A percentile compares a stretch with the other conserved stretches of the same genome.
Conservation (phyloP, 306 rosid species). For the Vigna hirtella region DNA sequence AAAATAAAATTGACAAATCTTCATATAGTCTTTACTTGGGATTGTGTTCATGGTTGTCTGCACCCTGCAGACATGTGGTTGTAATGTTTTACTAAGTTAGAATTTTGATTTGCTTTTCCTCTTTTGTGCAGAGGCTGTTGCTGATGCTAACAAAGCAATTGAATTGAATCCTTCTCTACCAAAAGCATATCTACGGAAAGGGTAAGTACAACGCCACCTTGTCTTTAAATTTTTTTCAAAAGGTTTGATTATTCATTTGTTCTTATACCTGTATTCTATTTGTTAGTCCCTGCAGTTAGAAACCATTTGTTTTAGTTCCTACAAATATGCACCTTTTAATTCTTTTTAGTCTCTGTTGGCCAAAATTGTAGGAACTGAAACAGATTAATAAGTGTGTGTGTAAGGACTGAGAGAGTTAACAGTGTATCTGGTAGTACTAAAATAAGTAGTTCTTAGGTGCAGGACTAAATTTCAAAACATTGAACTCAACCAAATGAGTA, state of each 20-base stretch:
- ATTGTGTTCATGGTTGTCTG: not conserved
- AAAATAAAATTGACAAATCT: not conserved
- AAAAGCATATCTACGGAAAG: conserved; percentile 87
- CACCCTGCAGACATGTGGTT: not conserved
- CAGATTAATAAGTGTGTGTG: not conserved
- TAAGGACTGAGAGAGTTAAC: not conserved
- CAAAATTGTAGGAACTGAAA: not conserved
- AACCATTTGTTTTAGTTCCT: too few relatives aligned
- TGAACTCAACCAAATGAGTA: too few relatives aligned
- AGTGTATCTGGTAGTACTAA: too few relatives aligned
- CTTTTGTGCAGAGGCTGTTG: conserved; percentile 73
- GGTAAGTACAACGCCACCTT: conserved; percentile 51
- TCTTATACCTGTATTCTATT: not conserved
- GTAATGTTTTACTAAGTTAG: conserved; percentile 21
- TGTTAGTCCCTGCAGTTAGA: too few relatives aligned
- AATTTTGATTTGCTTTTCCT: not conserved
- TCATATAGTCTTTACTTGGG: not conserved
- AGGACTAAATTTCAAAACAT: too few relatives aligned
- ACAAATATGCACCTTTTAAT: too few relatives aligned
- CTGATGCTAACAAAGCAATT: conserved; percentile 88
- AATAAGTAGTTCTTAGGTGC: too few relatives aligned
- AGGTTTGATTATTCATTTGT: not conserved
- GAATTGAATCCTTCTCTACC: conserved; percentile 64
- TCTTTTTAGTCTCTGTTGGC: not conserved
- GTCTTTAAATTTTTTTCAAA: not conserved